These are phyloP conservation scores for Chlamydomonas incerta DNA, from an alignment of 139 green algal genomes.

Conservation along the genomic window DNA sequence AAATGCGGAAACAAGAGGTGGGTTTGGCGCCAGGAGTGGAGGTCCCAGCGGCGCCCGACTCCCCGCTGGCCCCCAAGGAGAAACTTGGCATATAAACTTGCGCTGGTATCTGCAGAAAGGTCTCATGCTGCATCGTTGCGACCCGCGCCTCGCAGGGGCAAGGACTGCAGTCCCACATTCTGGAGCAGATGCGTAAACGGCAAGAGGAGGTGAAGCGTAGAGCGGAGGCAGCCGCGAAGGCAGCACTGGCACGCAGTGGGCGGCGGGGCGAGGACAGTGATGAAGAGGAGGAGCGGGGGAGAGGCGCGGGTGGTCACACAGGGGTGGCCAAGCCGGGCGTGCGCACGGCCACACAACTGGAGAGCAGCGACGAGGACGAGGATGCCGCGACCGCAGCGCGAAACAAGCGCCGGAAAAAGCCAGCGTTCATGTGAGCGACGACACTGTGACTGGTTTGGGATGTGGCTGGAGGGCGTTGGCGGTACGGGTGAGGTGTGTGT, in stretches of 20 bases:
- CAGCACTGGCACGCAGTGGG: not conserved
- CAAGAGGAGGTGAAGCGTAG: slow-evolving; percentile 50
- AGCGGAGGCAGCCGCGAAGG: slow-evolving; percentile 5
- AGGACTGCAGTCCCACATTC: slow-evolving; percentile 25
- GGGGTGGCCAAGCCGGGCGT: not conserved
- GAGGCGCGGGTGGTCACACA: not conserved
- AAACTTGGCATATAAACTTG: not conserved
- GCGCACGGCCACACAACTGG: not conserved
- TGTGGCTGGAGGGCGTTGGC: not conserved
- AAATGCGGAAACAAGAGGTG: slow-evolving; percentile 64
- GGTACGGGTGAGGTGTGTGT: no score
- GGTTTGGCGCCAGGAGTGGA: no score
- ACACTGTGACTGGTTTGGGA: no score
- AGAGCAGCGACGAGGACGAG: slow-evolving; percentile 18
- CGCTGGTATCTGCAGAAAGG: no score
- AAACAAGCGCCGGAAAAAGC: slow-evolving; percentile 41
- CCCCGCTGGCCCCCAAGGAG: not conserved
- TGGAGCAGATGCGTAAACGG: slow-evolving; percentile 50
- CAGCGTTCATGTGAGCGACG: slow-evolving; percentile 33
- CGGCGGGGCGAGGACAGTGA: not conserved
- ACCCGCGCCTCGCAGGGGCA: slow-evolving; percentile 8
- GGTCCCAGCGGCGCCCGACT: no score
- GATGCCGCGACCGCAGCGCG: not conserved
- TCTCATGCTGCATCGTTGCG: not conserved
- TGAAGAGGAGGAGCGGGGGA: not conserved